Base-by-base conservation (phyloP, 2,329 filamentous ascomycete species). In the Botrytis sinoallii region DNA sequence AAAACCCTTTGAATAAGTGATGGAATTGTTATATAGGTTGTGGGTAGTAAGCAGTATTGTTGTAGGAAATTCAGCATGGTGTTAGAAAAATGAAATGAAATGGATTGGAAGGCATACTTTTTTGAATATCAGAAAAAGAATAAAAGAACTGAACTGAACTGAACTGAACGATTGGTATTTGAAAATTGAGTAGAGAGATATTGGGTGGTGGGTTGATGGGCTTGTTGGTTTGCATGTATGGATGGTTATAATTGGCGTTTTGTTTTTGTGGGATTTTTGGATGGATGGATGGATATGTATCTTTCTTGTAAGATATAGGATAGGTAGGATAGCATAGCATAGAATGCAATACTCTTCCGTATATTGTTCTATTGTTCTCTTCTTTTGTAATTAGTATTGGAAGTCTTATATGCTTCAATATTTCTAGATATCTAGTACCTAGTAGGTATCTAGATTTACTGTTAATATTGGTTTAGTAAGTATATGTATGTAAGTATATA, bases 1-100 rank as follows among this genome's bases (percentile, higher is more conserved):
- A 35, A 72, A 72, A 59, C 10, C 38, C 48, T 4, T 68, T 72
- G 18, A 71, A 12, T 73, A 71, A 63, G 74, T 75, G 42, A 69
- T 46, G n/a, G 64, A 74, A 22, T 16, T 25, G 18, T 38, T 18
- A 40, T 38, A 8, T 42, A 29, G 4, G 29, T 7, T 35, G 16
- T 3, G 38, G 4, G 22, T 46, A 16, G 20, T 18, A 1, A 9
- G 52, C 35, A 29, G 38, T 14, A 70, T 61, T 35, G 22, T 29
- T 70, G 46, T 40, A 35, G 55, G n/a, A 57, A 29, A 29, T 57
- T 32, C 52, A 32, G 52, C n/a, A 57, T 12, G n/a, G 52, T 20
- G 38, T 38, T 22, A 18, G 42, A 63, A 57, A 3, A 32, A 14
- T 42, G 29, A 48, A 32, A 29, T 32, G 32, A 38, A 42, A 40